A percentile compares a stretch with the other conserved stretches of the same genome.
Evolutionary conservation across 208 protist genomes (phyloP).

Genomic region (Trypanosoma avium): DNA sequence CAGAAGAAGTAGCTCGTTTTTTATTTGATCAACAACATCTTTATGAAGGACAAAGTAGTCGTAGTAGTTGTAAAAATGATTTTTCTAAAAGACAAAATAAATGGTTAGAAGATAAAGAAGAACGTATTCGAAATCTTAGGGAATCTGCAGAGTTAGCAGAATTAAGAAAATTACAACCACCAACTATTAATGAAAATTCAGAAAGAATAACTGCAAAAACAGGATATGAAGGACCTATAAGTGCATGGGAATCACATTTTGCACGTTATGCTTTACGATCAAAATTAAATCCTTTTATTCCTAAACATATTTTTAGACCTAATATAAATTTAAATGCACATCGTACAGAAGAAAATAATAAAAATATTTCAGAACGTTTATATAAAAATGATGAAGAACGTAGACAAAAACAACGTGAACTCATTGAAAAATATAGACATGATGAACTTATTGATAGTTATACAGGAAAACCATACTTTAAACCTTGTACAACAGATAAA

Average conservation of each 20-base stretch:
- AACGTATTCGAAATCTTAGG: neutral
- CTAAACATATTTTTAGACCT: slow-evolving; percentile 7
- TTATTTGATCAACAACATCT: neutral
- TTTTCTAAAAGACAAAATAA: neutral
- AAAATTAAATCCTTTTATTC: neutral
- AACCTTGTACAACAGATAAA: neutral
- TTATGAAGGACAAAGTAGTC: neutral
- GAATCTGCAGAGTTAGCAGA: neutral
- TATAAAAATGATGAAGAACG: slow-evolving; percentile 4
- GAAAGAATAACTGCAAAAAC: neutral
- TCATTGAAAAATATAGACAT: neutral
- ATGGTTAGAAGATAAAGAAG: neutral
- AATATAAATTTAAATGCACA: slow-evolving; percentile 14
- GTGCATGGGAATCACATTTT: slow-evolving; percentile 20
- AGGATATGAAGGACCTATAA: slow-evolving; percentile 17
- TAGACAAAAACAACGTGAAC: neutral
- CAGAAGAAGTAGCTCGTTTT: neutral
- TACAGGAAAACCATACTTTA: slow-evolving; percentile 8
- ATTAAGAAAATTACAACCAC: neutral
- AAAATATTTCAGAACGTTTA: slow-evolving; percentile 2
- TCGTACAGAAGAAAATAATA: neutral
- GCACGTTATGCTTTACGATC: slow-evolving; percentile 8
- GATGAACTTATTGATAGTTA: neutral
- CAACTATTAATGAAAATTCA: slow-evolving; percentile 7
- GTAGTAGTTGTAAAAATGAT: neutral